Evolutionary conservation across 129 eudicot species (phyloP).

Genomic region (Centella asiatica): DNA sequence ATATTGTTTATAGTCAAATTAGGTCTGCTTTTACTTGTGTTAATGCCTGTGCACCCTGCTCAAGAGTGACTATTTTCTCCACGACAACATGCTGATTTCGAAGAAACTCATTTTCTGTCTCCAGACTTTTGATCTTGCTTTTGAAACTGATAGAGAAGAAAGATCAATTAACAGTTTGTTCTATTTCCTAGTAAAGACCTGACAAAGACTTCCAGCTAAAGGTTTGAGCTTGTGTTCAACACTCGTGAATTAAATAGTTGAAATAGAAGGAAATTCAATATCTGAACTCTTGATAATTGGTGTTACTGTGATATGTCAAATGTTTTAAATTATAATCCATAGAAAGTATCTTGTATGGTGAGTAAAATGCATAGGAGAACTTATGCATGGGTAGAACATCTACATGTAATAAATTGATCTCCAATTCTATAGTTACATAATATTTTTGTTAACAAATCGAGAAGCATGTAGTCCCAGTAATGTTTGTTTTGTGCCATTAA

Average conservation of each 20-base stretch:
- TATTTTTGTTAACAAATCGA: too few relatives aligned
- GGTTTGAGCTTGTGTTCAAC: conserved; percentile 3
- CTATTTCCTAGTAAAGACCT: not conserved
- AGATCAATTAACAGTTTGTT: conserved; percentile 4
- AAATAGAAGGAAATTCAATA: not conserved
- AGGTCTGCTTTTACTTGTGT: conserved; percentile 38
- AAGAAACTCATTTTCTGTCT: conserved; percentile 60
- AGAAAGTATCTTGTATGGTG: not conserved
- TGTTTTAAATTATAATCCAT: not conserved
- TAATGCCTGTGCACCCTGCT: conserved; percentile 25
- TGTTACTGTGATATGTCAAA: not conserved
- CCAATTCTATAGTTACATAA: too few relatives aligned
- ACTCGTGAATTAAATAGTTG: not conserved
- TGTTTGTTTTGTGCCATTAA: not conserved
- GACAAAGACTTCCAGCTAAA: not conserved
- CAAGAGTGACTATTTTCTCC: conserved; percentile 41
- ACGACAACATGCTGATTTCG: conserved; percentile 49
- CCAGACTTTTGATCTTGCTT: conserved; percentile 57
- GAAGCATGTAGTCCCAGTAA: too few relatives aligned
- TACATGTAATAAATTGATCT: not conserved
- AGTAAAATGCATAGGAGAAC: not conserved
- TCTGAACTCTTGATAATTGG: not conserved
- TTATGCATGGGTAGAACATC: not conserved
- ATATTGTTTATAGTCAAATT: conserved; percentile 2
- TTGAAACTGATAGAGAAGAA: conserved; percentile 40